Conservation (phyloP, 768 basidiomycete species). For the Tylopilus cervinicoccineus region DNA sequence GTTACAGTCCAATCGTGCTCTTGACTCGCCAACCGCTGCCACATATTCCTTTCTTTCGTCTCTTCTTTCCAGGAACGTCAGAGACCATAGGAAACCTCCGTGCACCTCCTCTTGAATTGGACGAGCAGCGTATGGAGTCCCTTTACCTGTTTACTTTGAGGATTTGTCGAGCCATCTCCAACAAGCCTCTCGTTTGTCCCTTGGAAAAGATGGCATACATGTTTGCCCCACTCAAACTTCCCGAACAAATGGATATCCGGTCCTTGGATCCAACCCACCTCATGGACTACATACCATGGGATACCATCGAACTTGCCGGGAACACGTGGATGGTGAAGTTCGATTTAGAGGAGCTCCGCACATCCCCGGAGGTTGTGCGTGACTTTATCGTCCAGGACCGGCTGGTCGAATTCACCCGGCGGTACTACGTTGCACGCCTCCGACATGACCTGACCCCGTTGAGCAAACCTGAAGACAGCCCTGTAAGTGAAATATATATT, state of each 20-base stretch:
- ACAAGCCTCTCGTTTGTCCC: conserved; percentile 62
- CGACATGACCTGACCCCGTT: conserved; percentile 68
- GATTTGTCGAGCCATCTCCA: conserved; percentile 56
- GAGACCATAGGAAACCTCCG: conserved; percentile 41
- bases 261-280: conserved; percentile 30
- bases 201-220: conserved; percentile 58
- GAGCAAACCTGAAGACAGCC: conserved; percentile 62
- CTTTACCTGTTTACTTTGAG: conserved; percentile 63
- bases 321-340: conserved; percentile 51
- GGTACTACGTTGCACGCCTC: conserved; percentile 55
- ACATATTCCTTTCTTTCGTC: conserved; percentile 45
- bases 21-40: conserved; percentile 69
- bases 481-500: conserved; percentile 40
- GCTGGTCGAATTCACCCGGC: conserved; percentile 68
- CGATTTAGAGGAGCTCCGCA: conserved; percentile 32
- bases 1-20: conserved; percentile 58
- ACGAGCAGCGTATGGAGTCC: conserved; percentile 41
- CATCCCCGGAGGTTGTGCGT: conserved; percentile 35
- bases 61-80: conserved; percentile 54
- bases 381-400: conserved; percentile 77
- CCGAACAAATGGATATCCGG: conserved; percentile 26
- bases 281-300: conserved; percentile 57
- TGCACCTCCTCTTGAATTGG: conserved; percentile 47
- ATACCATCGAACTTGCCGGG: conserved; percentile 49
- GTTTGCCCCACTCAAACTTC: conserved; percentile 54